Conservation (phyloP, 177 flowering plant species). For the Vitis hybrid region DNA sequence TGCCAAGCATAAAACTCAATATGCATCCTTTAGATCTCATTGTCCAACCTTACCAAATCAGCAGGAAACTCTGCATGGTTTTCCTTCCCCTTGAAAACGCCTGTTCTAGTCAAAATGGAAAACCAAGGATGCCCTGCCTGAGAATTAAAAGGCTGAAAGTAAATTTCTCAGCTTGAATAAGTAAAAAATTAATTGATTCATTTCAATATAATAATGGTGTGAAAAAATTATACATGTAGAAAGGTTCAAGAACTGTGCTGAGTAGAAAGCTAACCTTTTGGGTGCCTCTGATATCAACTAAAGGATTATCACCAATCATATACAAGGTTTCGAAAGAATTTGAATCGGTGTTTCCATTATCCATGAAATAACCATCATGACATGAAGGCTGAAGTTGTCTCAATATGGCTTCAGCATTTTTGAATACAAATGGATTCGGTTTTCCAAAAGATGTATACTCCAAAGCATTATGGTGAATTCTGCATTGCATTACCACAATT, state of each 20-base stretch:
- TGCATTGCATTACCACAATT: constrained; percentile 10
- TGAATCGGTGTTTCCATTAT: constrained; percentile 3
- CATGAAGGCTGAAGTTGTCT: constrained; percentile 14
- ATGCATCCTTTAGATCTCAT: neutral
- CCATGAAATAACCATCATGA: neutral
- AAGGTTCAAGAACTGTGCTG: neutral
- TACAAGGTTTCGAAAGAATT: constrained; percentile 27
- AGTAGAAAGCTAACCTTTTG: constrained; percentile 20
- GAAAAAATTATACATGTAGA: no score
- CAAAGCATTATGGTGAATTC: constrained; percentile 25
- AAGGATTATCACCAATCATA: constrained; percentile 43
- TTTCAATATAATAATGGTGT: no score
- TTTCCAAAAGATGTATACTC: constrained; percentile 28
- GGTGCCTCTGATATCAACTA: constrained; percentile 35
- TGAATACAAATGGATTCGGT: constrained; percentile 33
- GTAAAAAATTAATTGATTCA: no score
- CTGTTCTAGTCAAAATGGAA: constrained; percentile 44
- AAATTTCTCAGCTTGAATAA: no score
- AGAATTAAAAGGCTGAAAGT: neutral
- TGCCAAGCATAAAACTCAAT: neutral
- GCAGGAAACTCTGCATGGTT: constrained; percentile 33
- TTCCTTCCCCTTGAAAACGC: constrained; percentile 28
- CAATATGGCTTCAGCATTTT: constrained; percentile 26
- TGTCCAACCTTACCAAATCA: constrained; percentile 23
- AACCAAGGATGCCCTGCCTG: constrained; percentile 45